These are phyloP conservation scores for Candida lessepsii DNA, from an alignment of 805 yeast species.

Conservation along the genomic window DNA sequence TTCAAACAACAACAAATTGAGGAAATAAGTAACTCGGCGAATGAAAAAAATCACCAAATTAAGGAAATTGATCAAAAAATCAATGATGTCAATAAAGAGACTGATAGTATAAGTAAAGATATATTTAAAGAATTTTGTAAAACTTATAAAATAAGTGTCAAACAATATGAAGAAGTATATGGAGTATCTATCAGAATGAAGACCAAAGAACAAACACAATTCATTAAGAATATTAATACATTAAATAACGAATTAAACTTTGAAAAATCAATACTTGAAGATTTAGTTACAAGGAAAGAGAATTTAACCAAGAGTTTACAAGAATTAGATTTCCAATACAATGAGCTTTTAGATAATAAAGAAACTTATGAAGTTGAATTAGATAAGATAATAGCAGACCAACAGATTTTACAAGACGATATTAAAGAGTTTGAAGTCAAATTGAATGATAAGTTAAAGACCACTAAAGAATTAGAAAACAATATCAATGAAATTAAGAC, in stretches of 20 bases:
- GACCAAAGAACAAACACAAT: conserved; percentile 60
- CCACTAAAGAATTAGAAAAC: conserved; percentile 29
- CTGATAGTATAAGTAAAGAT: conserved; percentile 35
- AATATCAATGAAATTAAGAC: conserved; percentile 37
- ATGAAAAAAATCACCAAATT: conserved; percentile 17
- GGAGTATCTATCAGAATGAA: conserved; percentile 57
- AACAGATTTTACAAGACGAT: conserved; percentile 24
- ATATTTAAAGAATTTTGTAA: conserved; percentile 56
- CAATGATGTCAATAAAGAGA: conserved; percentile 17
- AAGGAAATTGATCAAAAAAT: conserved; percentile 22
- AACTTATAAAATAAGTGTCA: conserved; percentile 45
- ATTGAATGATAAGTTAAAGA: conserved; percentile 21
- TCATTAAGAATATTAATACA: conserved; percentile 58
- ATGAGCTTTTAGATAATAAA: conserved; percentile 31
- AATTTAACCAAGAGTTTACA: conserved; percentile 41
- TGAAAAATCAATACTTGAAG: conserved; percentile 58
- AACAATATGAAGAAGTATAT: conserved; percentile 68
- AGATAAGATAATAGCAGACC: conserved; percentile 28
- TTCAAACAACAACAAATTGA: conserved; percentile 39
- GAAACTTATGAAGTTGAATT: conserved; percentile 22
- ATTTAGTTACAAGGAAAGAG: conserved; percentile 47
- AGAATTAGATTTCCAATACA: conserved; percentile 34
- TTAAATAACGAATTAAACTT: conserved; percentile 61
- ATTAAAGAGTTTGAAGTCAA: conserved; percentile 12
- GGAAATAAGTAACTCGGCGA: conserved; percentile 12